Base-by-base conservation (phyloP, 1,139 yeast genomes). In the Ogataea hybrid region DNA sequence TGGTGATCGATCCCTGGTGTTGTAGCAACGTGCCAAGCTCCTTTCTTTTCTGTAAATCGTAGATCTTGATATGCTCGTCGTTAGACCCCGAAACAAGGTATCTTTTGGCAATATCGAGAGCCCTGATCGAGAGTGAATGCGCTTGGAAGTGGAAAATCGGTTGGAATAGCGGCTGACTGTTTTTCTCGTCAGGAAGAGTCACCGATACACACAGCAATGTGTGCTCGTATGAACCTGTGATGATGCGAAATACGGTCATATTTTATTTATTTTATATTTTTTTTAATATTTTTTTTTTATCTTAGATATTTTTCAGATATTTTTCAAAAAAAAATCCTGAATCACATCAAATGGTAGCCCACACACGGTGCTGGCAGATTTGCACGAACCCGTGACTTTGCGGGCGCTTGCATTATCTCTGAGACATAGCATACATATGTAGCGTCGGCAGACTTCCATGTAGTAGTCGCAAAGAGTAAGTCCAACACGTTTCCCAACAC, bases 101-200 rank as follows among this genome's bases (percentile, higher is more conserved):
- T 55, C 97, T 72, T 54, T 80, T 84, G 21, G 95, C 88, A 23
- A 82, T 70, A 49, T 92, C 97, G 51, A 92, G 72, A 37, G 94
- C 76, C 62, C 90, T 82, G 46, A 92, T 87, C 25, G 96, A 85
- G 43, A 88, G 75, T 0, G 95, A 73, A 64, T 92, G 98, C 2
- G 98, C 96, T 54, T 92, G 88, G 64, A 92, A 92, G 63, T 92
- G 97, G 71, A 92, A 92, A 34, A 94, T 80, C 1, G 97, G 96
- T 37, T 88, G 90, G 68, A 94, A 92, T 5, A 85, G 73, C 2
- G 90, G 84, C 14, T 68, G 63, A 44, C 59, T 62, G 46, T 54
- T 36, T 1, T 44, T 48, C 2, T 55, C 51, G 3, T 63, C 54
- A 23, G 69, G 71, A 30, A 88, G 57, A 16, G 81, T 73, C 34